Evolutionary conservation across 176 grass and related monocot genomes (phyloP).

Genomic region (Dactylis glomerata): DNA sequence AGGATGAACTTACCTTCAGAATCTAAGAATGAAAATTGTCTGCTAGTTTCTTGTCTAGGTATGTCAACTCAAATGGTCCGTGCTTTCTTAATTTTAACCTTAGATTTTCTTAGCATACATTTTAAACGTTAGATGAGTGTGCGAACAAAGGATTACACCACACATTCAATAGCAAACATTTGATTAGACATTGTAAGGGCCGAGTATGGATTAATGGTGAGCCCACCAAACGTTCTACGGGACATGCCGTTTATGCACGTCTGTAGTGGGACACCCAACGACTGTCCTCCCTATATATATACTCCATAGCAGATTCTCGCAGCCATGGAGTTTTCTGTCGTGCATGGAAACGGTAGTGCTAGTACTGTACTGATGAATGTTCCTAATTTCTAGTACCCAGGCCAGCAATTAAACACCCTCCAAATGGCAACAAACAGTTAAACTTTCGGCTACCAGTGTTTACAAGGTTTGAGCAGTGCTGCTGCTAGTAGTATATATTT

Average conservation of each 20-base stretch:
- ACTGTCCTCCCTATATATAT: background rate
- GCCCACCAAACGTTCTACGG: background rate
- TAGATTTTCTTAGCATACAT: background rate
- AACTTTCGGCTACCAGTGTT: background rate
- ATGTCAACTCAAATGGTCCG: background rate
- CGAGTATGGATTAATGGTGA: background rate
- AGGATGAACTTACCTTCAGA: background rate
- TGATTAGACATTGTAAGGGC: too few relatives aligned
- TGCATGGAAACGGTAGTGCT: background rate
- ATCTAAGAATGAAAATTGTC: too few relatives aligned
- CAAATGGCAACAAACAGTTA: background rate
- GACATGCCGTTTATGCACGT: background rate
- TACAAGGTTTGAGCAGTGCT: background rate
- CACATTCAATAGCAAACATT: background rate
- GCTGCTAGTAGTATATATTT: background rate
- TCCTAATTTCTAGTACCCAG: background rate
- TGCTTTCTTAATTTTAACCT: too few relatives aligned
- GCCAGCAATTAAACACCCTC: background rate
- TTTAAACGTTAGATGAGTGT: background rate
- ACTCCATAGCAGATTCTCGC: background rate
- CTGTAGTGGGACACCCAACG: background rate
- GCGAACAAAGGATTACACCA: background rate
- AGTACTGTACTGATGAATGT: background rate
- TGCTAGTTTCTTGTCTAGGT: too few relatives aligned
- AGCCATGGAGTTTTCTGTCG: background rate